Evolutionary conservation across 306 rosid species (phyloP).

Genomic region (Vigna unguiculata): DNA sequence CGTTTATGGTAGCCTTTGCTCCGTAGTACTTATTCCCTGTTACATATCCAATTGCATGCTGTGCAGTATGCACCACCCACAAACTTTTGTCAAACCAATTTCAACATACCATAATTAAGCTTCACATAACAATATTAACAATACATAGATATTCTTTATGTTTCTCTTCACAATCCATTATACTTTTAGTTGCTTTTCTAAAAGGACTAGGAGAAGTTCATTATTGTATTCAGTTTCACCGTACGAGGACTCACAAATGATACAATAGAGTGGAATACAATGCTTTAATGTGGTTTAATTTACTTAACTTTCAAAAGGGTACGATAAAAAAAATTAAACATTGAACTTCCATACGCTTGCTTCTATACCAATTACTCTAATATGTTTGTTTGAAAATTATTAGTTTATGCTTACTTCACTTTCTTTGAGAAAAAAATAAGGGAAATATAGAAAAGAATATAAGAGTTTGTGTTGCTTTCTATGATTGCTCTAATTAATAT

Average conservation of each 20-base stretch:
- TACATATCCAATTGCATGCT: constrained; percentile 95
- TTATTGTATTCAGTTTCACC: too few species aligned
- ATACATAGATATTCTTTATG: too few species aligned
- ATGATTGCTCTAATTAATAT: constrained; percentile 28
- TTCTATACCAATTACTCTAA: constrained; percentile 39
- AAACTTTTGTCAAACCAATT: not conserved
- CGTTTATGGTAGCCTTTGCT: constrained; percentile 88
- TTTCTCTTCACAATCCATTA: too few species aligned
- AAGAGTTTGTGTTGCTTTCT: constrained; percentile 32
- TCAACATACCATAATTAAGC: not conserved
- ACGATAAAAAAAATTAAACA: not conserved
- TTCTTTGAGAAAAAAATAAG: not conserved
- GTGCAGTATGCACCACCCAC: constrained; percentile 12
- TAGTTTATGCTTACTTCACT: constrained; percentile 26
- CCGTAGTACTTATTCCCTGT: constrained; percentile 79
- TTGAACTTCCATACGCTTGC: constrained; percentile 19
- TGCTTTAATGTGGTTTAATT: not conserved
- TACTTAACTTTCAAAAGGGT: constrained; percentile 20
- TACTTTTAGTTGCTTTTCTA: too few species aligned
- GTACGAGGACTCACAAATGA: too few species aligned
- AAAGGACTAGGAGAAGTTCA: too few species aligned
- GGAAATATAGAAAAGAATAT: constrained; percentile 18
- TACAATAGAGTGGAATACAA: too few species aligned
- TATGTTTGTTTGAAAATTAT: not conserved
- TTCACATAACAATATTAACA: not conserved